Base-by-base conservation (phyloP, 2,329 filamentous ascomycete species). In the Xylaria sp. region DNA sequence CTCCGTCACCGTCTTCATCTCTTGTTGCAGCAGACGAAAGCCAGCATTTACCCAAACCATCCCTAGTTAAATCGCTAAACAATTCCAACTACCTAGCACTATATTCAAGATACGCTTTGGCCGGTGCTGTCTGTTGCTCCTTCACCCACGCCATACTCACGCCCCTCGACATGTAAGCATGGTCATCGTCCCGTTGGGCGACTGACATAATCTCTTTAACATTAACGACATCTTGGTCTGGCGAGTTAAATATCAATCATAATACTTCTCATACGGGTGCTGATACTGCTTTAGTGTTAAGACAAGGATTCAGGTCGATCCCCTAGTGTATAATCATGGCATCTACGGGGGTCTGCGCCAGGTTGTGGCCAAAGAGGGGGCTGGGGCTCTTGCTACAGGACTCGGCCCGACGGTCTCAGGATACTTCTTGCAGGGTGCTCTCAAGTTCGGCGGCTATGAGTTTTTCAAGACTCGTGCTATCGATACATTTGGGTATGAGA, bases 371-470 rank as follows among this genome's bases (percentile, higher is more conserved):
- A 49, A 37, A 45, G 69, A 71, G 21, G 67, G 69, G 7, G 66
- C 68, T 23, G 56, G 56, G 15, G 68, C 71, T 31, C 67, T 72
- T 19, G 40, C 67, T n/a, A 71, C 70, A 3, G 71, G 71, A 35
- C 61, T 70, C 21, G 71, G 70, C 2, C 70, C 70, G 19, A 72
- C 70, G n/a, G 60, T 70, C 9, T 63, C 66, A 3, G 71, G 68
- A 47, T 72, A 72, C 53, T 71, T 72, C 61, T 57, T 72, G 9
- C 70, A 72, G 45, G 69, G 70, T 21, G 70, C 69, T 1, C 66
- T 71, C 63, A 72, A 72, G 49, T 71, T 71, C 43, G 70, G 69
- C 15, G 69, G 70, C 1, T 71, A 72, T 49, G 69, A 72, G 55
- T 71, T 69, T 57, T 66, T 72, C 61, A 72, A 72, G 63, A 63